Percentiles rank a stretch among this genome's conserved stretches.
Conservation (phyloP, 345 rosid species). For the Lepidium aucheri region DNA sequence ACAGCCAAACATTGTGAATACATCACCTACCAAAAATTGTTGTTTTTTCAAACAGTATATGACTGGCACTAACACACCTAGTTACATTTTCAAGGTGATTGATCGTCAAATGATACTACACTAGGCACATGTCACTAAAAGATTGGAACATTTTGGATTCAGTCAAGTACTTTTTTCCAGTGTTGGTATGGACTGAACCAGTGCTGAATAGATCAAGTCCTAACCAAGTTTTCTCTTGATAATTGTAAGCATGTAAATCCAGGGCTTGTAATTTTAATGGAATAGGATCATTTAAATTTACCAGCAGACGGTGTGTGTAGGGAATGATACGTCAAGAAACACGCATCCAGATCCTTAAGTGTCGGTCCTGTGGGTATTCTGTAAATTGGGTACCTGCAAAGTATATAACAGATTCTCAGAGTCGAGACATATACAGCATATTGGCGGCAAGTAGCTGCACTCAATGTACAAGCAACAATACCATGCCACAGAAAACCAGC, state of each 20-base stretch:
- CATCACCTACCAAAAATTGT: not conserved
- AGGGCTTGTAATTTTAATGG: not conserved
- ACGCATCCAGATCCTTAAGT: slow-evolving; percentile 76
- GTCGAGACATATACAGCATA: not conserved
- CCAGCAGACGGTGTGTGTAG: slow-evolving; percentile 36
- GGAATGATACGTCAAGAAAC: slow-evolving; percentile 77
- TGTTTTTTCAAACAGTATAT: not conserved
- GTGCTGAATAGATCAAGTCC: not conserved
- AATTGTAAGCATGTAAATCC: slow-evolving; percentile 7
- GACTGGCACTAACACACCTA: not conserved
- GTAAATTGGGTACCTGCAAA: slow-evolving; percentile 72
- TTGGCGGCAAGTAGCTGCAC: not conserved
- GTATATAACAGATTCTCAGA: not conserved
- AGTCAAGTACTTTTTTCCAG: not conserved
- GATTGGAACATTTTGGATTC: not conserved
- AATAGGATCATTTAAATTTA: not conserved
- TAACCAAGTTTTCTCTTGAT: not conserved
- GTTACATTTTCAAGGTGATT: not conserved
- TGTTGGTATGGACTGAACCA: not conserved
- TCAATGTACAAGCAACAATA: not conserved
- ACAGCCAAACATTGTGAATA: not conserved
- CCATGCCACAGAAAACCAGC: slow-evolving; percentile 97
- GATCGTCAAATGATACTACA: not conserved
- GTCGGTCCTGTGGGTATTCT: slow-evolving; percentile 88
- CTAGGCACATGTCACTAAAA: not conserved